A percentile compares a stretch with the other conserved stretches of the same genome.
Conservation (phyloP, 2,329 filamentous ascomycete species). For the Xylariaceae sp. region DNA sequence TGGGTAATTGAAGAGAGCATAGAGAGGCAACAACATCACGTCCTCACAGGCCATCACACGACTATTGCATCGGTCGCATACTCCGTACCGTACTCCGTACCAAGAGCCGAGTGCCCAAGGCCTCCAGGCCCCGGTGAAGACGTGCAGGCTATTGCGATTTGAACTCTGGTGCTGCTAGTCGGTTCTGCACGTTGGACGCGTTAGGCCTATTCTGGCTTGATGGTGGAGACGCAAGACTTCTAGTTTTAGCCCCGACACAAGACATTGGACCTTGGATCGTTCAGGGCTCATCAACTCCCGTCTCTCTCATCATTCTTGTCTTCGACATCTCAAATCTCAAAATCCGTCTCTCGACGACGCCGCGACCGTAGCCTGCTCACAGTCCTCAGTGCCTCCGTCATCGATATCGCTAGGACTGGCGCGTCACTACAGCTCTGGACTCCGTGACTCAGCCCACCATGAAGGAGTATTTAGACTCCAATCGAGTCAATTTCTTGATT, state of each 20-base stretch:
- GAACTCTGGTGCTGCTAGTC: conserved; percentile 5
- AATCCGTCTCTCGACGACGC: conserved; percentile 1
- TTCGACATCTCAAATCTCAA: conserved; percentile 23
- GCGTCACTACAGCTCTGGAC: conserved; percentile 1
- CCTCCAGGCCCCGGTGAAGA: too few species aligned
- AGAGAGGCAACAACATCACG: too few species aligned
- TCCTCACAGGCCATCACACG: too few species aligned
- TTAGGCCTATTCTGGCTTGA: conserved; percentile 14
- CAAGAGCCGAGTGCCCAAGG: too few species aligned
- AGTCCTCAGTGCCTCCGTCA: conserved; percentile 2
- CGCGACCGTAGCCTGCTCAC: too few species aligned
- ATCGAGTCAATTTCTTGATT: conserved; percentile 66
- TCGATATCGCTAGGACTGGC: neutral
- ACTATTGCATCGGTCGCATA: too few species aligned
- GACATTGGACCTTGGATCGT: conserved; percentile 23
- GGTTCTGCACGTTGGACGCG: conserved; percentile 19
- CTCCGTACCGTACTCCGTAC: too few species aligned
- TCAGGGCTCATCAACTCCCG: conserved; percentile 27
- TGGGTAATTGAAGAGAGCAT: too few species aligned
- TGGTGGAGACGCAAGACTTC: conserved; percentile 19
- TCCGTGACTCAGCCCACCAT: conserved; percentile 34
- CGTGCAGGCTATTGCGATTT: too few species aligned
- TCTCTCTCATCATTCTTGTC: conserved; percentile 24
- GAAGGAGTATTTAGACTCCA: conserved; percentile 63
- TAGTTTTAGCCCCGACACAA: conserved; percentile 25